A percentile compares a stretch with the other conserved stretches of the same genome.
Evolutionary conservation across 371 early-diverging fungal species (phyloP).

Genomic region (Coemansia sp.): DNA sequence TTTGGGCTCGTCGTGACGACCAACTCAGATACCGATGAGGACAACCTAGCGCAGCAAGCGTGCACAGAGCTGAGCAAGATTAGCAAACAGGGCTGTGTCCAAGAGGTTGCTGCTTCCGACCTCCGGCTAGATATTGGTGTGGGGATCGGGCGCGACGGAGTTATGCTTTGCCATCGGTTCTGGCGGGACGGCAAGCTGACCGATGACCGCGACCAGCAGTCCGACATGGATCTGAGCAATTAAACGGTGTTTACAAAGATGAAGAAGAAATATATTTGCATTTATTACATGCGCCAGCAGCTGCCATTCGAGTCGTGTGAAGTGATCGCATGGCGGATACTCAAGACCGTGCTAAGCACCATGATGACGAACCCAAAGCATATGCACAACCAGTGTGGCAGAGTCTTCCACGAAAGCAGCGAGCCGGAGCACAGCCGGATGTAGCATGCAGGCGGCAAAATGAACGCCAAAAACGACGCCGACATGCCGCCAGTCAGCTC

Average conservation of each 20-base stretch:
- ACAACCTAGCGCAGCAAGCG: not conserved
- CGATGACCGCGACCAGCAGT: no score
- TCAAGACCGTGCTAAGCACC: slow-evolving; percentile 63
- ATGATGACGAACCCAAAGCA: slow-evolving; percentile 66
- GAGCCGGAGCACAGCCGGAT: slow-evolving; percentile 62
- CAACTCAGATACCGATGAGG: not conserved
- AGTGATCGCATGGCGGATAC: slow-evolving; percentile 26
- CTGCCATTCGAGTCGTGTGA: slow-evolving; percentile 4
- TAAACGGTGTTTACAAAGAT: not conserved
- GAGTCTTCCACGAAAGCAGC: slow-evolving; percentile 54
- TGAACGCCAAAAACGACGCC: slow-evolving; percentile 77
- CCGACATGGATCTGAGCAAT: no score
- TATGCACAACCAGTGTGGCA: slow-evolving; percentile 63
- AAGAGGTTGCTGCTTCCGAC: not conserved
- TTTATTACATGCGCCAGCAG: slow-evolving; percentile 25
- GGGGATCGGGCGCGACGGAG: not conserved
- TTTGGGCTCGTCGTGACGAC: not conserved
- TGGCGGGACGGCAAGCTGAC: no score
- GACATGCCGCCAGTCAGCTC: slow-evolving; percentile 79
- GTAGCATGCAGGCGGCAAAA: slow-evolving; percentile 70
- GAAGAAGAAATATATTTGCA: not conserved
- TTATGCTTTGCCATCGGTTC: not conserved
- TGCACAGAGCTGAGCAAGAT: not conserved
- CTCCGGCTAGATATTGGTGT: not conserved
- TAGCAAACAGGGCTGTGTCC: not conserved